Percentiles rank a stretch among this genome's conserved stretches.
phyloP scores from a whole-genome alignment of 768 basidiomycete genomes.

The Austroboletus festivus region DNA sequence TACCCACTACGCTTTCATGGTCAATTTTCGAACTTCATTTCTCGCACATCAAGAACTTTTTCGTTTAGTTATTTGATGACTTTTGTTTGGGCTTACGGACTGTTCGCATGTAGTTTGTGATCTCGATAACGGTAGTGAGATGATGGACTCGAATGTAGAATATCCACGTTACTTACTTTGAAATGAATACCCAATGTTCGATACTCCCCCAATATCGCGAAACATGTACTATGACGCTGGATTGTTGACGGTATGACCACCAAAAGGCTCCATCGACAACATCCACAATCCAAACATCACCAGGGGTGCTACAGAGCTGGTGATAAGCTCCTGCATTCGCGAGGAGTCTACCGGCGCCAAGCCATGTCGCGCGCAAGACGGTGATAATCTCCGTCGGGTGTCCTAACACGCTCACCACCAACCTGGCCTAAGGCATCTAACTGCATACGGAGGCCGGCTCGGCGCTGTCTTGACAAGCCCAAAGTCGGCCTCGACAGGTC shows the following conservation, averaged over 20 bases:
- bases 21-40: too few relatives aligned
- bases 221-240: conserved; percentile 52
- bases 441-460: conserved; percentile 58
- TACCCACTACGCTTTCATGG: too few relatives aligned
- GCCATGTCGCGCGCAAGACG: conserved; percentile 51
- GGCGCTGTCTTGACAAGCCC: conserved; percentile 79
- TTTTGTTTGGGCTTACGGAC: too few relatives aligned
- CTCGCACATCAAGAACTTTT: too few relatives aligned
- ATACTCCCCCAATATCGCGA: conserved; percentile 46
- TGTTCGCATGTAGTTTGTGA: too few relatives aligned
- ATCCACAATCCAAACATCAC: conserved; percentile 54
- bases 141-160: too few relatives aligned
- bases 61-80: too few relatives aligned
- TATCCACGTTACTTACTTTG: too few relatives aligned
- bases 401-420: conserved; percentile 52
- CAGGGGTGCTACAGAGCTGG: conserved; percentile 43
- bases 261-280: conserved; percentile 55
- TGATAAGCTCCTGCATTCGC: conserved; percentile 27
- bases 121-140: too few relatives aligned
- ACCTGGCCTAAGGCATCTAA: conserved; percentile 59
- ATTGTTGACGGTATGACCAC: conserved; percentile 50
- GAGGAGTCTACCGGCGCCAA: conserved; percentile 16
- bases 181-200: conserved; percentile 28
- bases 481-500: conserved; percentile 77
- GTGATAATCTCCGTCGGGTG: conserved; percentile 63